Evolutionary conservation across 768 basidiomycete species (phyloP), one percentile per base, ranked within the genome.

Genomic region (Boletus tylopilopsis): DNA sequence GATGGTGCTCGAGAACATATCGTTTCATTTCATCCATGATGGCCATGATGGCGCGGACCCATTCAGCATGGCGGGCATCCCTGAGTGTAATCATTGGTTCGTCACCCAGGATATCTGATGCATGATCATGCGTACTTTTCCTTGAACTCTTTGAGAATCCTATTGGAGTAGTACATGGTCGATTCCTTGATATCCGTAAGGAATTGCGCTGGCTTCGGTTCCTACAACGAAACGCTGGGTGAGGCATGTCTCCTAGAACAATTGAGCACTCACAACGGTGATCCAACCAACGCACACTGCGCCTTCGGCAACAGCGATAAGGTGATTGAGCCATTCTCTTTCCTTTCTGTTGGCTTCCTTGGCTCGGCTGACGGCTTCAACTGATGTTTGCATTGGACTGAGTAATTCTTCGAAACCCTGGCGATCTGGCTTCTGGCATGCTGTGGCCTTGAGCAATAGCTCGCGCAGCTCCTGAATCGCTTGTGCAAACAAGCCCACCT

Each of bases 71-170:
- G 58, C 84, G 87, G 11, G 83, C 72, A 62, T 97, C 88, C 64
- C 95, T 97, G 59, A n/a, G 29, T 51, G 37, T 18, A 19, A 41
- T 59, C 23, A 66, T 25, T 2, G 18, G 10, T 27, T 42, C 33
- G 30, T 43, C 29, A n/a, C 34, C 37, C 24, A 32, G 21, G 24
- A 45, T 18, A 32, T 40, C 33, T 21, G 3, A 34, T 34, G 15
- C 6, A n/a, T 19, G 37, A 37, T 32, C 12, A 54, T 3, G 63
- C 87, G 49, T 51, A 93, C 95, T 90, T 91, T 7, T 91, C 90
- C 67, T 92, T 98, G 76, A 79, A 91, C 55, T 94, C 91, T 68
- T 93, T 91, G 69, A 93, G 84, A 39, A 98, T 79, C 50, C 85
- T 82, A 68, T 96, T 91, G 2, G 84, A 85, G 66, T 92, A 98